Evolutionary conservation across 2,329 filamentous ascomycete genomes (phyloP).

Genomic region (Lachnellula occidentalis): DNA sequence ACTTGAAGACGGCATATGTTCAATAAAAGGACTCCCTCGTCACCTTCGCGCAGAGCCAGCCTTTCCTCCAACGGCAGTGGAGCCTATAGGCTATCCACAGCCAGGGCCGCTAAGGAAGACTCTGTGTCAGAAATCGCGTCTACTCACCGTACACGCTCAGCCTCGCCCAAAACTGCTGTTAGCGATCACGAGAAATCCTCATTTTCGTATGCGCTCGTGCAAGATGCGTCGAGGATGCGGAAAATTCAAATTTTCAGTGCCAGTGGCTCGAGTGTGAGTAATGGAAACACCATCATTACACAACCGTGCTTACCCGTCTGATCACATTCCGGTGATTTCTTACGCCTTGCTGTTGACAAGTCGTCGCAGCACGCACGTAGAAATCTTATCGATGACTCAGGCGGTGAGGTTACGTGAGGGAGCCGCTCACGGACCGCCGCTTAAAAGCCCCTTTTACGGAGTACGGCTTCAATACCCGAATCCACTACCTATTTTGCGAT

Average conservation of each 20-base stretch:
- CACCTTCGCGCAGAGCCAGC: not conserved
- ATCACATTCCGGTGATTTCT: not conserved
- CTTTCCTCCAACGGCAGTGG: conserved; percentile 2
- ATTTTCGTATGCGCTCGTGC: not conserved
- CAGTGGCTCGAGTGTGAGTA: not conserved
- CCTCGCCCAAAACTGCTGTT: conserved; percentile 19
- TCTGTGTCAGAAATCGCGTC: conserved; percentile 23
- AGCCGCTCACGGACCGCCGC: not conserved
- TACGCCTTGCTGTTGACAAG: not conserved
- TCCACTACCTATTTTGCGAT: no score
- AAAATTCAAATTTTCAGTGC: not conserved
- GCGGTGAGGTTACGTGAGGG: not conserved
- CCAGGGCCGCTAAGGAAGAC: conserved; percentile 9
- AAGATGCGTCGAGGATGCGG: not conserved
- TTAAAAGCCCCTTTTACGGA: no score
- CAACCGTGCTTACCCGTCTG: not conserved
- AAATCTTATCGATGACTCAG: not conserved
- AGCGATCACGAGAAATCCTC: conserved; percentile 12
- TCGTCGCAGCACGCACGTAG: not conserved
- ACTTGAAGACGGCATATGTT: not conserved
- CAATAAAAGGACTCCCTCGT: not conserved
- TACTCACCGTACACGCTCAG: conserved; percentile 10
- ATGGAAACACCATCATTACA: not conserved
- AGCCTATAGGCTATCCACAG: not conserved
- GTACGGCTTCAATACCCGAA: no score